Evolutionary conservation across 1,284 basidiomycete species (phyloP).

Genomic region (Cryptococcus sp.): DNA sequence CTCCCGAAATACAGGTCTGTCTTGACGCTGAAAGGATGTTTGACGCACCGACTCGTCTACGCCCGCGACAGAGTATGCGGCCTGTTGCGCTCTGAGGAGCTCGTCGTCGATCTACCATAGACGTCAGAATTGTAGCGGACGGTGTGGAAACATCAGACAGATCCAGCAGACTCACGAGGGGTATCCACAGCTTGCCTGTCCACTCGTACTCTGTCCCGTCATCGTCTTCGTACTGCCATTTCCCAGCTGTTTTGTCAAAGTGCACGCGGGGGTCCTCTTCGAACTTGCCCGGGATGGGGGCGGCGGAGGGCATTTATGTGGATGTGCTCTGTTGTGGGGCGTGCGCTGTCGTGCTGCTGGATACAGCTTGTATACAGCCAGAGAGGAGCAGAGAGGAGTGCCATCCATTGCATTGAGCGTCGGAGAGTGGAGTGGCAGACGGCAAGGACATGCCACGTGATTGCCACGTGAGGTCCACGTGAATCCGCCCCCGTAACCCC

Average conservation of each 20-base stretch:
- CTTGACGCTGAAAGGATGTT: background rate
- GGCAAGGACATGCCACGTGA: background rate
- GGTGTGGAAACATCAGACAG: too few species aligned
- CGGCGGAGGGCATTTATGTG: constrained; percentile 26
- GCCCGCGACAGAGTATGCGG: constrained; percentile 81
- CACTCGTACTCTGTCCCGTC: constrained; percentile 87
- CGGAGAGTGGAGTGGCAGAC: background rate
- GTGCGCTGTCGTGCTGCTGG: background rate
- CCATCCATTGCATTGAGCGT: background rate
- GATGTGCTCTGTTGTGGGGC: background rate
- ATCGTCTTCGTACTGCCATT: constrained; percentile 86
- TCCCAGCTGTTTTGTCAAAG: constrained; percentile 66
- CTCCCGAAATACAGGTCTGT: background rate
- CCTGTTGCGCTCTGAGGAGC: constrained; percentile 77
- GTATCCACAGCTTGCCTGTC: constrained; percentile 77
- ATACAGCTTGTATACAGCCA: background rate
- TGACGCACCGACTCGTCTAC: constrained; percentile 80
- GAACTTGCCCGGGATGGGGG: constrained; percentile 57
- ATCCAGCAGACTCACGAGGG: constrained; percentile 68
- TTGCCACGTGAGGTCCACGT: background rate
- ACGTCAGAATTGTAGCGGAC: constrained; percentile 3
- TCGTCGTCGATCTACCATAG: constrained; percentile 70
- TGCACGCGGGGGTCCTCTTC: constrained; percentile 69
- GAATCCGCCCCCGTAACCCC: too few species aligned
- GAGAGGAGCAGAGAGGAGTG: background rate